Base-by-base conservation (phyloP, 495 filamentous ascomycete genomes). In the Xylaria scruposa region DNA sequence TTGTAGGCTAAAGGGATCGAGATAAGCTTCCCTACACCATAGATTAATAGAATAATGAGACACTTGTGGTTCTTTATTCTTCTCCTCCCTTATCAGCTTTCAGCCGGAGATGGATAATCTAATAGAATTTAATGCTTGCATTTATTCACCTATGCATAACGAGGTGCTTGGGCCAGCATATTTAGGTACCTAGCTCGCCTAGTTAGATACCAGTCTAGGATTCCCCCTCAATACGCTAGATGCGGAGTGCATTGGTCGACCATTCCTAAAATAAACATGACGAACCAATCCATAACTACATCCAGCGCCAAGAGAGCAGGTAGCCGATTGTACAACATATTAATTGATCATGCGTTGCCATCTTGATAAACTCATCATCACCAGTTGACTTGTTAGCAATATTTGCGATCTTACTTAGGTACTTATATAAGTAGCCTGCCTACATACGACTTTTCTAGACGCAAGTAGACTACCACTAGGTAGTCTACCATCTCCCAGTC, bases 211-310 rank as follows among this genome's bases (percentile, higher is more conserved):
- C 54, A 21, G 54, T 21, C 54, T 15, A 19, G 58, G 58, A 60
- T 60, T 13, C 58, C 19, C 12, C 58, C 31, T 38, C 6, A 21
- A 12, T 38, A 33, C 33, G 58, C 58, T 38, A 36, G 29, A 38
- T 60, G 58, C 58, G 58, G 58, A 60, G 58, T 60, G 58, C 33
- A 36, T 60, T 60, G 17, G 21, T 33, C 33, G 58, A 60, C 58
- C 13, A 38, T 38, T 21, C 58, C 58, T 60, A 38, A 59, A 59
- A 59, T 8, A 31, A 5, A 58, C 1, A 33, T 31, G 10, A 59
- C 31, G 56, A 59, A 59, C 56, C 19, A 38, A 49, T 49, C 5
- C 51, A 24, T 10, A 8, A 26, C 49, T 24, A 21, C 47, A 19
- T 1, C 9, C 47, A 7, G 10, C 2, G 53, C 54, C 54, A 59